Evolutionary conservation across 345 rosid genomes (phyloP).

Genomic region (Lumnitzera racemosa): DNA sequence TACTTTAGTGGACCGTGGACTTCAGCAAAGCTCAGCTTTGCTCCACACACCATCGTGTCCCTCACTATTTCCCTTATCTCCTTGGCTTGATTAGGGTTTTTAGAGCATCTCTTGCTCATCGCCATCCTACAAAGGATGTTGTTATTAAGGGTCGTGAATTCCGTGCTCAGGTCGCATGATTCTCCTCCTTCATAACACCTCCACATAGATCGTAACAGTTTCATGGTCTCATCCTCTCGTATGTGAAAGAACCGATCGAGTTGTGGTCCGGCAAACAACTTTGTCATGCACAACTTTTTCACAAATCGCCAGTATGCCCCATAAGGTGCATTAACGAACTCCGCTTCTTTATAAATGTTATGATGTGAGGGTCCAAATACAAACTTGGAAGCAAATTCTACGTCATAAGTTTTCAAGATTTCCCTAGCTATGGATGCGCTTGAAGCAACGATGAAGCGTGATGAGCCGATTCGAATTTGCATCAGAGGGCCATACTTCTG

Average conservation of each 20-base stretch:
- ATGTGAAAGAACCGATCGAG: conserved; percentile 40
- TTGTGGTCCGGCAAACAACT: conserved; percentile 46
- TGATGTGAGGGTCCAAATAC: conserved; percentile 44
- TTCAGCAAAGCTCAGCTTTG: conserved; percentile 30
- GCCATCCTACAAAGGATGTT: conserved; percentile 47
- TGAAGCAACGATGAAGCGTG: conserved; percentile 35
- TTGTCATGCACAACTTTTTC: conserved; percentile 58
- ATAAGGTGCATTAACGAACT: conserved; percentile 46
- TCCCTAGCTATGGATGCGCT: conserved; percentile 33
- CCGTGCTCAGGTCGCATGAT: conserved; percentile 40
- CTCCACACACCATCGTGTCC: conserved; percentile 22
- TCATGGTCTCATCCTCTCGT: conserved; percentile 41
- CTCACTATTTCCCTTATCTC: conserved; percentile 36
- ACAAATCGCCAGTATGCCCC: conserved; percentile 72
- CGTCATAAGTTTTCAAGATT: conserved; percentile 43
- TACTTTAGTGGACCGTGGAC: conserved; percentile 32
- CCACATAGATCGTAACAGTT: conserved; percentile 26
- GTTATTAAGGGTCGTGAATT: conserved; percentile 36
- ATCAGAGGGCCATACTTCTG: conserved; percentile 51
- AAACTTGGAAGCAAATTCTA: conserved; percentile 44
- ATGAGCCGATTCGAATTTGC: conserved; percentile 36
- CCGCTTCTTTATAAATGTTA: conserved; percentile 43
- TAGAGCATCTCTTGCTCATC: conserved; percentile 40
- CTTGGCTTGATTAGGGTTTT: conserved; percentile 21
- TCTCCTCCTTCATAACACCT: conserved; percentile 21